Conservation (phyloP, 2,329 filamentous ascomycete species). For the Sporothrix luriei region DNA sequence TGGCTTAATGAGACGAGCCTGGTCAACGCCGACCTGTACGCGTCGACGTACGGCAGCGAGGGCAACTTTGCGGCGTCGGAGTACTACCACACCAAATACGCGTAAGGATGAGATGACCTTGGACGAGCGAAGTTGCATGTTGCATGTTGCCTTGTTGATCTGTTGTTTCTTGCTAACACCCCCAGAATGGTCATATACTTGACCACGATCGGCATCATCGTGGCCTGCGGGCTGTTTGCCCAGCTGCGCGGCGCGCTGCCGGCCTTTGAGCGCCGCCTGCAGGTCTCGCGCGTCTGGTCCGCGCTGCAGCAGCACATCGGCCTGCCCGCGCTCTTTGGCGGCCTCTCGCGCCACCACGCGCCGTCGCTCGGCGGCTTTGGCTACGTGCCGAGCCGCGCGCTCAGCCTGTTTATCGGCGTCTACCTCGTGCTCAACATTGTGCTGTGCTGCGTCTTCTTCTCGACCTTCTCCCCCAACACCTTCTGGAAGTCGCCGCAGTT, state of each 20-base stretch:
- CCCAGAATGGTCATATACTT: background rate
- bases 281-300: background rate
- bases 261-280: background rate
- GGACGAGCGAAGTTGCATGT: no score
- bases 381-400: background rate
- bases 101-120: background rate
- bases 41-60: constrained; percentile 13
- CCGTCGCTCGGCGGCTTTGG: background rate
- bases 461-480: background rate
- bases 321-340: background rate
- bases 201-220: constrained; percentile 7
- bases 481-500: constrained; percentile 23
- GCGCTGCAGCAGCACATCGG: background rate
- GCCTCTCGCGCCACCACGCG: background rate
- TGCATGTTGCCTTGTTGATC: no score
- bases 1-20: constrained; percentile 21
- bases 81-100: constrained; percentile 22
- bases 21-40: constrained; percentile 13
- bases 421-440: constrained; percentile 2
- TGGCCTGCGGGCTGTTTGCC: background rate
- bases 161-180: background rate
- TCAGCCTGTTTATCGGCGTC: constrained; percentile 9
- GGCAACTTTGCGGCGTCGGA: constrained; percentile 19
- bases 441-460: background rate
- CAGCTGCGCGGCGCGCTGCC: constrained; percentile 3